Evolutionary conservation across 306 rosid genomes (phyloP).

Genomic region (Luffa acutangula): DNA sequence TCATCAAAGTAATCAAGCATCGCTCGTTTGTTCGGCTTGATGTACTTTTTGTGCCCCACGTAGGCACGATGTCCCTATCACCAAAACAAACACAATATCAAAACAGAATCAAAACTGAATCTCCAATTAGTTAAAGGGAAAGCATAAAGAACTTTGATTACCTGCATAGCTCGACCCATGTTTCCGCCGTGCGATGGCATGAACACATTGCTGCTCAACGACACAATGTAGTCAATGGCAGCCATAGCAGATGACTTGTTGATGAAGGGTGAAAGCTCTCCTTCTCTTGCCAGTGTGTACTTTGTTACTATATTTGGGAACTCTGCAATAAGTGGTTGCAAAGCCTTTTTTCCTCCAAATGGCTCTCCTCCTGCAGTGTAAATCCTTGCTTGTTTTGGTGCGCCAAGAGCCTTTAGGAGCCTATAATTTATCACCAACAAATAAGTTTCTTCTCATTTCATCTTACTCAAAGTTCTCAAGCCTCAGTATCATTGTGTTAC

Average conservation of each 20-base stretch:
- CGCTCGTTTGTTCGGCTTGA: conserved; percentile 40
- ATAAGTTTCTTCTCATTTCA: background rate
- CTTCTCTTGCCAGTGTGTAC: conserved; percentile 31
- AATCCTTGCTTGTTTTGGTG: conserved; percentile 29
- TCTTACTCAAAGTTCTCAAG: background rate
- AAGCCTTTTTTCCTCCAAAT: conserved; percentile 33
- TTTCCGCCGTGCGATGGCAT: conserved; percentile 48
- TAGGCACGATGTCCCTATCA: conserved; percentile 44
- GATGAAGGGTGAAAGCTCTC: conserved; percentile 30
- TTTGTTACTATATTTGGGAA: conserved; percentile 41
- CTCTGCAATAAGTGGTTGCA: conserved; percentile 34
- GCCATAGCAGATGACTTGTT: conserved; percentile 46
- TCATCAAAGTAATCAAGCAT: conserved; percentile 29
- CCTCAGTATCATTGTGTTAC: conserved; percentile 11
- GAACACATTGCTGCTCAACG: conserved; percentile 39
- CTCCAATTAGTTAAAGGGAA: background rate
- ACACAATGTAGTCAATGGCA: conserved; percentile 49
- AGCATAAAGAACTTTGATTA: background rate
- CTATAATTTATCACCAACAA: conserved; percentile 17
- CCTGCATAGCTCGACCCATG: conserved; percentile 53
- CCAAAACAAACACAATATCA: background rate
- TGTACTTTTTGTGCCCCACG: conserved; percentile 38
- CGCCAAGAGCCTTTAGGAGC: conserved; percentile 42
- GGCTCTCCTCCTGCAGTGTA: conserved; percentile 49
- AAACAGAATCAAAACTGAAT: background rate